Percentiles rank a stretch among this genome's conserved stretches.
Evolutionary conservation across 2,329 filamentous ascomycete genomes (phyloP).

Genomic region (Sporothrix protearum): DNA sequence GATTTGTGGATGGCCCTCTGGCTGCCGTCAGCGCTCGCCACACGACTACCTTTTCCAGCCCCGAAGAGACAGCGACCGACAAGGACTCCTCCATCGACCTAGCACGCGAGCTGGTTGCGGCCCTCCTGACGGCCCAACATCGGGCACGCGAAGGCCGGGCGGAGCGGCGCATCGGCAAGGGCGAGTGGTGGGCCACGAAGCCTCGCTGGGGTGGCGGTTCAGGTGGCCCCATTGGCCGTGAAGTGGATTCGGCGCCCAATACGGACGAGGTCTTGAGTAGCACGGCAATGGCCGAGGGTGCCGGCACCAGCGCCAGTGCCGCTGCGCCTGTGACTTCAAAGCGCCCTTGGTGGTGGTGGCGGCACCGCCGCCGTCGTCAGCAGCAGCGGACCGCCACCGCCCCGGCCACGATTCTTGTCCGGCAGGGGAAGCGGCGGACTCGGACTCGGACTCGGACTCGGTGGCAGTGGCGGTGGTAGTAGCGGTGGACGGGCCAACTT

Average conservation of each 20-base stretch:
- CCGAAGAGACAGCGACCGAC: conserved; percentile 29
- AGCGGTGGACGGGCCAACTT: background rate
- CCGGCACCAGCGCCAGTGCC: conserved; percentile 26
- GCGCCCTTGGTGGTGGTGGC: too few relatives aligned
- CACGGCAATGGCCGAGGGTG: conserved; percentile 42
- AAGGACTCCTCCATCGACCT: conserved; percentile 59
- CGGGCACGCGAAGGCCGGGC: conserved; percentile 55
- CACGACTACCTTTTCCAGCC: conserved; percentile 47
- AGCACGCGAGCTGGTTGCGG: conserved; percentile 57
- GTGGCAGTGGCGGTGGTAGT: background rate
- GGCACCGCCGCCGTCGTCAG: background rate
- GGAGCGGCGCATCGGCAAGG: conserved; percentile 56
- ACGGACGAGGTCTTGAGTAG: conserved; percentile 42
- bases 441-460: too few relatives aligned
- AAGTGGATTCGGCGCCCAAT: conserved; percentile 43
- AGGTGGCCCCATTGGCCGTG: conserved; percentile 60
- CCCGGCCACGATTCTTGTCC: background rate
- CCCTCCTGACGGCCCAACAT: conserved; percentile 61
- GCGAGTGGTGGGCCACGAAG: conserved; percentile 59
- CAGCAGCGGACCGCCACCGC: background rate
- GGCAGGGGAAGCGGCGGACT: background rate
- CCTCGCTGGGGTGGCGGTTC: conserved; percentile 61
- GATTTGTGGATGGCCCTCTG: conserved; percentile 59
- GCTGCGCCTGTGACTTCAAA: background rate
- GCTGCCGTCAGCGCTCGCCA: conserved; percentile 58